Evolutionary conservation across 2,329 filamentous ascomycete species (phyloP).

Genomic region (Neofusicoccum sp.): DNA sequence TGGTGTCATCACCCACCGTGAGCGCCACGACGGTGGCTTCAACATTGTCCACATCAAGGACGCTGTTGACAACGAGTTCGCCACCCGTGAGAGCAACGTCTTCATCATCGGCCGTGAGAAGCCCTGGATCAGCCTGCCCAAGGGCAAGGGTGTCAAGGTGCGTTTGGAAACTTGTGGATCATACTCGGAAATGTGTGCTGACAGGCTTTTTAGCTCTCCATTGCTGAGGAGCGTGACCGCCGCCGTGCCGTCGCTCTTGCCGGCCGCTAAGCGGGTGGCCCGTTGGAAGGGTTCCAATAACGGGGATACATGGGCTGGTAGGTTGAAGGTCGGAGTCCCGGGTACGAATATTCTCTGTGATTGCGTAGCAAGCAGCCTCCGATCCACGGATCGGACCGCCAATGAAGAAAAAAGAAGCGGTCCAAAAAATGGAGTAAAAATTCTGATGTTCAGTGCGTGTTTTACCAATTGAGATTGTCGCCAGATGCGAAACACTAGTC

Average conservation of each 20-base stretch:
- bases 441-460: conserved; percentile 1
- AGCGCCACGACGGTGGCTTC: conserved; percentile 99
- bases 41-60: conserved; percentile 99
- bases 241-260: conserved; percentile 70
- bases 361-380: conserved; percentile 13
- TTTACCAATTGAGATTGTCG: conserved; percentile 9
- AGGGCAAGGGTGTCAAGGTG: conserved; percentile 99
- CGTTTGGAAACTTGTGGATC: background rate
- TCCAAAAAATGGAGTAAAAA: conserved; percentile 17
- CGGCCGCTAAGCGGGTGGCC: conserved; percentile 43
- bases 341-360: conserved; percentile 8
- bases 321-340: conserved; percentile 15
- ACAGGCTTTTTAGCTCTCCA: conserved; percentile 65
- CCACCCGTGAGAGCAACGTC: conserved; percentile 98
- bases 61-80: conserved; percentile 99
- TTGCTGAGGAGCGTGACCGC: conserved; percentile 98
- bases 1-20: conserved; percentile 99
- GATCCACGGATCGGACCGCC: conserved; percentile 16
- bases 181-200: background rate
- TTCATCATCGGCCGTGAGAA: conserved; percentile 99
- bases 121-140: conserved; percentile 98
- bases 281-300: background rate
- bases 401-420: conserved; percentile 4
- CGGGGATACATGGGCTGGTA: conserved; percentile 2
- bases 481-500: conserved; percentile 2